Conservation (phyloP, 116 monocot genomes). For the Papilionanthe hybrid region DNA sequence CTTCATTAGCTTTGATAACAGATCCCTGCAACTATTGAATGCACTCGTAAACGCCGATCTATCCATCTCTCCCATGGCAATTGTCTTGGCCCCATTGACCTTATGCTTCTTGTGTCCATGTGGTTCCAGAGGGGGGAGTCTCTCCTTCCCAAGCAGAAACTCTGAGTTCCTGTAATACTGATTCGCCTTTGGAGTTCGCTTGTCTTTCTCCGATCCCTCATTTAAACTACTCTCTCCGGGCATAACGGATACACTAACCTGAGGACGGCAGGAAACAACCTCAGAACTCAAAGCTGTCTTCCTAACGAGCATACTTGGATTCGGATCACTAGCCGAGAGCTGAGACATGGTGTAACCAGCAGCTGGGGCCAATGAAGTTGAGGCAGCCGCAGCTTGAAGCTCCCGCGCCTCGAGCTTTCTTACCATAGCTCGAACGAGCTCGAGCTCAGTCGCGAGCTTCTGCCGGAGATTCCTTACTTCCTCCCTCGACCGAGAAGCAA, state of each 20-base stretch:
- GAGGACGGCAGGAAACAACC: constrained; percentile 15
- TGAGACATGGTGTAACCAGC: constrained; percentile 7
- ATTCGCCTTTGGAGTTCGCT: constrained; percentile 16
- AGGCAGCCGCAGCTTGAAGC: constrained; percentile 4
- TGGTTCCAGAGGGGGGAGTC: constrained; percentile 14
- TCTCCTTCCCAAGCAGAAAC: constrained; percentile 19
- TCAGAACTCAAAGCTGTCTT: not conserved
- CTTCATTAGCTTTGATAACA: constrained; percentile 25
- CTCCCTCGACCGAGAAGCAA: constrained; percentile 13
- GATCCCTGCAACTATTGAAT: constrained; percentile 17
- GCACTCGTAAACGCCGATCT: constrained; percentile 6
- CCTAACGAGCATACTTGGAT: not conserved
- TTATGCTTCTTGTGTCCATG: constrained; percentile 19
- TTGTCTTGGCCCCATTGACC: constrained; percentile 6
- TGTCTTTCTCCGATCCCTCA: constrained; percentile 11
- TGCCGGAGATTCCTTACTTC: constrained; percentile 16
- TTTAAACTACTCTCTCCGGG: constrained; percentile 5
- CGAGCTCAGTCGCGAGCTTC: constrained; percentile 22
- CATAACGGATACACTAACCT: constrained; percentile 14
- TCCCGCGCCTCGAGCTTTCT: constrained; percentile 15
- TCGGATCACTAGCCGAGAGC: constrained; percentile 11
- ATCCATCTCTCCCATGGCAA: constrained; percentile 5
- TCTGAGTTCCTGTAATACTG: constrained; percentile 23
- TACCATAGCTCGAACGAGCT: constrained; percentile 14
- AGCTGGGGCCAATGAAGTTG: constrained; percentile 3